Evolutionary conservation across 495 filamentous ascomycete species (phyloP).

Genomic region (Daldinia loculata): DNA sequence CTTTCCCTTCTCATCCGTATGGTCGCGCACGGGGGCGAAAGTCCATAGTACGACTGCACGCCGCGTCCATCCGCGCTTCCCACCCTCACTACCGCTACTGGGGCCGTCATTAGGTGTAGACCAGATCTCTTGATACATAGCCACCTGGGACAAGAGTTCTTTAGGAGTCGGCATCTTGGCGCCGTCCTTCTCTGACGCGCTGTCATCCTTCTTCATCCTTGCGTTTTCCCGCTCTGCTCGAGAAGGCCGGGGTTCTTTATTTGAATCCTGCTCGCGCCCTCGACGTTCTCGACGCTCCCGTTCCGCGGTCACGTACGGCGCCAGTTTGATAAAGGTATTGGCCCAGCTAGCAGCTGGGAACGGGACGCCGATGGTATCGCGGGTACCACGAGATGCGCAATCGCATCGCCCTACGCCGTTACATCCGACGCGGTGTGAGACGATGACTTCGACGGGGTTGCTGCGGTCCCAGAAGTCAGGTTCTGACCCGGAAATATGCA

Average conservation of each 20-base stretch:
- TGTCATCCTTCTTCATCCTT: conserved; percentile 45
- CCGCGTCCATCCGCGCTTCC: conserved; percentile 51
- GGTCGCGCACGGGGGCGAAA: conserved; percentile 55
- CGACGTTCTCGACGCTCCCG: conserved; percentile 41
- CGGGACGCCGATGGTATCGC: conserved; percentile 52
- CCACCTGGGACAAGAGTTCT: conserved; percentile 56
- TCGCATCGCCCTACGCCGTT: conserved; percentile 46
- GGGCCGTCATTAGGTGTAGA: conserved; percentile 48
- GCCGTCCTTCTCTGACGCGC: conserved; percentile 29
- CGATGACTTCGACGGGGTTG: conserved; percentile 45
- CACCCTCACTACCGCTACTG: conserved; percentile 6
- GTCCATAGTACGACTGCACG: conserved; percentile 59
- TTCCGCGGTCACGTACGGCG: conserved; percentile 52
- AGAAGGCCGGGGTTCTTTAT: conserved; percentile 36
- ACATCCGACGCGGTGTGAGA: conserved; percentile 53
- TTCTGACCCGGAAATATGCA: conserved; percentile 50
- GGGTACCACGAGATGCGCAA: conserved; percentile 46
- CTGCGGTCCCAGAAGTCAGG: conserved; percentile 47
- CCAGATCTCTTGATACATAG: conserved; percentile 62
- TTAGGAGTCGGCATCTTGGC: conserved; percentile 50
- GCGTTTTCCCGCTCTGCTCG: conserved; percentile 42
- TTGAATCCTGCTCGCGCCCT: conserved; percentile 31
- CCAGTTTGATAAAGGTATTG: conserved; percentile 55
- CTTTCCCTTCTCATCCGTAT: conserved; percentile 48
- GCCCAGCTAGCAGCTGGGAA: conserved; percentile 62